Evolutionary conservation across 345 rosid genomes (phyloP), one percentile per base, ranked within the genome.

Genomic region (Citropsis articulata): DNA sequence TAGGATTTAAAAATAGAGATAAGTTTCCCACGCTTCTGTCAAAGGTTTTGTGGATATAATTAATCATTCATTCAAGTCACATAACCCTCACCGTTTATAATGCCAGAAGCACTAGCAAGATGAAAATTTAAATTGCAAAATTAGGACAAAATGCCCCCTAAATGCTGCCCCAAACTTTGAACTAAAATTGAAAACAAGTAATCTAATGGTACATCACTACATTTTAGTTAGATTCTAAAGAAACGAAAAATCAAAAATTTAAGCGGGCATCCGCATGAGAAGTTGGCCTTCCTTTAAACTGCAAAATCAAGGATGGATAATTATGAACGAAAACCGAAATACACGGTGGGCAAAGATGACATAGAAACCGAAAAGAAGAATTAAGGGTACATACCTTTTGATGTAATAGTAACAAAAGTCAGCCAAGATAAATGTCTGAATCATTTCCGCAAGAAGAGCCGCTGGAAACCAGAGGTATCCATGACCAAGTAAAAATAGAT

Each of bases 401-500:
- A 90, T 78, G 81, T 95, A 93, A 83, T 93, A 95, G 86, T 89
- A 95, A 75, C 98, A 93, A 57, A 95, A 95, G 75, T 95, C 98
- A 0, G 92, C 90, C 77, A 95, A 84, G 83, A 95, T 91, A 78
- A 95, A 95, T 19, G 98, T 91, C 71, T 93, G 98, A 81, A 95
- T 84, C 30, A 78, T n/a, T 81, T 95, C 98, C 2, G 95, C 86
- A 2, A 90, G 18, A 38, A 95, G 45, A 65, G 86, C 91, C 50
- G 80, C 66, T 1, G 90, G 91, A 78, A 91, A 84, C 98, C 98
- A 95, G 48, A 84, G 62, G 85, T 87, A 82, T 25, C 97, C 92
- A 31, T 85, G 83, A 14, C 90, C 91, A 13, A 85, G 7, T 68
- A 90, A 76, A 84, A 60, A 84, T 48, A 90, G 61, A 85, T 88